A percentile compares a stretch with the other conserved stretches of the same genome.
phyloP scores from a whole-genome alignment of 345 rosid species.

The Gossypium australe region DNA sequence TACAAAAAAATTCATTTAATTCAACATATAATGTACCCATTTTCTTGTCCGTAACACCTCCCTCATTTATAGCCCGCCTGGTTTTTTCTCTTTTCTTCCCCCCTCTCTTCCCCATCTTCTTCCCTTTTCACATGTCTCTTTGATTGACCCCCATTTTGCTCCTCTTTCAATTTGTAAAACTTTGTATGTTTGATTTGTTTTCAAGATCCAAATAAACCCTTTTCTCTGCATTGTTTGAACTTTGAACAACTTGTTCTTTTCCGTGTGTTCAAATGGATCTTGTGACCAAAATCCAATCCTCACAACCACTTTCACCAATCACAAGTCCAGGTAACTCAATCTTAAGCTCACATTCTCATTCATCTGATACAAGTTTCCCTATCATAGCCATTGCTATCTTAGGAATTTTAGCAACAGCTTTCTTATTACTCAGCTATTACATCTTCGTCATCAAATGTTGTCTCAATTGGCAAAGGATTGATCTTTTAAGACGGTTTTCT shows the following conservation, averaged over 20 bases:
- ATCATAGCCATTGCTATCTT: slow-evolving; percentile 68
- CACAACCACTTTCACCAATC: slow-evolving; percentile 32
- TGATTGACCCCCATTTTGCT: not conserved
- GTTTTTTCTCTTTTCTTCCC: slow-evolving; percentile 11
- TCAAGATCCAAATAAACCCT: slow-evolving; percentile 12
- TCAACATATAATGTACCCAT: not conserved
- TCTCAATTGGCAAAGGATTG: slow-evolving; percentile 73
- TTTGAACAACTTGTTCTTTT: not conserved
- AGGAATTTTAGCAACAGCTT: slow-evolving; percentile 78
- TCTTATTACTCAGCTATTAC: slow-evolving; percentile 81
- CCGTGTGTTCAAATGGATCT: slow-evolving; percentile 36
- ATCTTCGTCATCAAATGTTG: slow-evolving; percentile 85
- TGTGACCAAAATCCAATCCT: slow-evolving; percentile 17
- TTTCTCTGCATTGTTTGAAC: slow-evolving; percentile 1
- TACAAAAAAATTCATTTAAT: not conserved
- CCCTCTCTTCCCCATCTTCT: slow-evolving; percentile 16
- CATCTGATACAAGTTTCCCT: slow-evolving; percentile 55
- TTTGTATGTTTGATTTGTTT: not conserved
- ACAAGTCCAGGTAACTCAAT: slow-evolving; percentile 21
- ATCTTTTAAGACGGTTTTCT: slow-evolving; percentile 51
- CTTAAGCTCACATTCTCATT: slow-evolving; percentile 23
- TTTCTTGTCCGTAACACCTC: slow-evolving; percentile 7
- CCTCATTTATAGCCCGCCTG: slow-evolving; percentile 20
- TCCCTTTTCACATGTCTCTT: not conserved
- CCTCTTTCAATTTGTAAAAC: not conserved